Conservation (phyloP, 78 protist species). For the Trichosphaerium sp. region DNA sequence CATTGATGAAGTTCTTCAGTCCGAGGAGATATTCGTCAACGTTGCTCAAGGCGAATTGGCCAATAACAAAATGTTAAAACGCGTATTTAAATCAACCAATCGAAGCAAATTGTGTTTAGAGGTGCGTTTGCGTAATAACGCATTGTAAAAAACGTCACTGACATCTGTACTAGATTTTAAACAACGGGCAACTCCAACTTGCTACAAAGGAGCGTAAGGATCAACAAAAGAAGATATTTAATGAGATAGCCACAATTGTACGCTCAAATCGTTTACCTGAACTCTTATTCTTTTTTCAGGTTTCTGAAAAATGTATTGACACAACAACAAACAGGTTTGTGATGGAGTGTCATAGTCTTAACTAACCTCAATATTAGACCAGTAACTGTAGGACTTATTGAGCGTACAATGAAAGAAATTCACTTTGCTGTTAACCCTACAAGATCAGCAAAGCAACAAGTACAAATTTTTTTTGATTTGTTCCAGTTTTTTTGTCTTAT, state of each 20-base stretch:
- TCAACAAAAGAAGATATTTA: constrained; percentile 16
- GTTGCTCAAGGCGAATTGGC: constrained; percentile 83
- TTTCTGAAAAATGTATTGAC: constrained; percentile 56
- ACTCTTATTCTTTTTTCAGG: neutral
- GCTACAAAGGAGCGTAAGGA: constrained; percentile 68
- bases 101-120: neutral
- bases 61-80: constrained; percentile 52
- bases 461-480: no score
- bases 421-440: constrained; percentile 63
- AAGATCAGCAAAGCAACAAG: constrained; percentile 49
- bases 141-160: neutral
- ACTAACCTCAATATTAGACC: no score
- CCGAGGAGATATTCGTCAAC: constrained; percentile 67
- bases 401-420: constrained; percentile 63
- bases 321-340: constrained; percentile 60
- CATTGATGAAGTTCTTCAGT: constrained; percentile 89
- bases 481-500: no score
- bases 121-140: neutral
- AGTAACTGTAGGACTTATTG: constrained; percentile 57
- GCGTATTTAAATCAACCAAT: constrained; percentile 54
- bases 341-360: no score
- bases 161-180: constrained; percentile 15
- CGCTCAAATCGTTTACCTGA: no score
- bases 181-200: constrained; percentile 89
- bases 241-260: constrained; percentile 75